Evolutionary conservation across 2,329 filamentous ascomycete species (phyloP).

Genomic region (Paraphaeosphaeria minitans): DNA sequence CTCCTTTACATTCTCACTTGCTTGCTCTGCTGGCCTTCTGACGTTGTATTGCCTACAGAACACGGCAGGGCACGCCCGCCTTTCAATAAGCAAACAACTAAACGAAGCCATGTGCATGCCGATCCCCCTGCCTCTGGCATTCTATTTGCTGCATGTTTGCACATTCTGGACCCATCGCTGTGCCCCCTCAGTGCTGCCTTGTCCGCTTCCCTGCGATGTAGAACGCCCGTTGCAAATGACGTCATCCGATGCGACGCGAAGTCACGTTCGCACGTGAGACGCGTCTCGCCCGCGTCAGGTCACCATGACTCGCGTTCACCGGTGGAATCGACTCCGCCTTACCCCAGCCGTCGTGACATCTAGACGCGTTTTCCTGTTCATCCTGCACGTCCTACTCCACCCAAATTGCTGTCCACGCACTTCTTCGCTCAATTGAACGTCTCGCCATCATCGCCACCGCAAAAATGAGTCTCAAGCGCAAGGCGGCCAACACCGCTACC

Average conservation of each 20-base stretch:
- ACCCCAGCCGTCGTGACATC: slow-evolving; percentile 4
- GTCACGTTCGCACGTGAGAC: slow-evolving; percentile 14
- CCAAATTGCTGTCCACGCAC: slow-evolving; percentile 11
- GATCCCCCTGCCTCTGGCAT: background rate
- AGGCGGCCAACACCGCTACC: slow-evolving; percentile 53
- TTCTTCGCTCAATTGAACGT: slow-evolving; percentile 16
- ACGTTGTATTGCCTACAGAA: slow-evolving; percentile 25
- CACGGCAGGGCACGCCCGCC: slow-evolving; percentile 13
- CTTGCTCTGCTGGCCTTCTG: slow-evolving; percentile 22
- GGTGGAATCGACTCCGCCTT: background rate
- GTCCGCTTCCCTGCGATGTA: slow-evolving; percentile 9
- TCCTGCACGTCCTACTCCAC: slow-evolving; percentile 6
- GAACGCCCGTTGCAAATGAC: slow-evolving; percentile 8
- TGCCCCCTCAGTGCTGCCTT: slow-evolving; percentile 9
- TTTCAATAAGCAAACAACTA: slow-evolving; percentile 13
- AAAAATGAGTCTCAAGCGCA: slow-evolving; percentile 57
- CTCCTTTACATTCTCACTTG: slow-evolving; percentile 14
- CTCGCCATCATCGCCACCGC: slow-evolving; percentile 15
- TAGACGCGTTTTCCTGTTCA: slow-evolving; percentile 8
- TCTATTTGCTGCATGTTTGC: slow-evolving; percentile 12
- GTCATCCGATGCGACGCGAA: slow-evolving; percentile 3
- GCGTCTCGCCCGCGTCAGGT: slow-evolving; percentile 1
- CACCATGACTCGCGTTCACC: background rate
- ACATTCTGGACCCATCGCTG: background rate
- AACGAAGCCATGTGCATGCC: slow-evolving; percentile 6